A percentile compares a stretch with the other conserved stretches of the same genome.
These are phyloP conservation scores for Cardiospermum halicacabum DNA, from an alignment of 345 rosid species.

Conservation along the genomic window DNA sequence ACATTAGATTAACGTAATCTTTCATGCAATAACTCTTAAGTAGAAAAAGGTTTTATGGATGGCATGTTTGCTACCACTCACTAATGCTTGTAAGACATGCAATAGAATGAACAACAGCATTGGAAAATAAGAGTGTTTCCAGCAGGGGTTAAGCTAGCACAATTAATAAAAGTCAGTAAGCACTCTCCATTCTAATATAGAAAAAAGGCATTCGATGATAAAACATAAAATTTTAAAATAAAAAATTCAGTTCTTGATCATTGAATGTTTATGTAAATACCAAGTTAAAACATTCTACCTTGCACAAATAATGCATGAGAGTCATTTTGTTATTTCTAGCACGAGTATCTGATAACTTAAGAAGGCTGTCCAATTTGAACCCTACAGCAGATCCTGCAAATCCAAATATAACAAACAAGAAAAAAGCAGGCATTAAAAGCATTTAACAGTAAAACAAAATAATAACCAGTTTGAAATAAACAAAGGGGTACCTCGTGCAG, in stretches of 20 bases:
- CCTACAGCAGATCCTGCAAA: conserved; percentile 94
- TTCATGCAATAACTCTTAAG: neutral
- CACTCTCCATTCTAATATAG: neutral
- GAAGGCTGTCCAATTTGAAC: conserved; percentile 96
- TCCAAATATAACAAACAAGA: conserved; percentile 5
- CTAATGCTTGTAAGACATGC: neutral
- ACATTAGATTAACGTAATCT: neutral
- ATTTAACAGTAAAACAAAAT: neutral
- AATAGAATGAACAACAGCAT: neutral
- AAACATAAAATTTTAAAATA: no score
- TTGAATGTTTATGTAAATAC: neutral
- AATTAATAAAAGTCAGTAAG: neutral
- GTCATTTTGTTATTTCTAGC: conserved; percentile 96
- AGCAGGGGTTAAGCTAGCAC: neutral
- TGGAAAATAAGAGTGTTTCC: neutral
- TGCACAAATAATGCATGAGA: conserved; percentile 93
- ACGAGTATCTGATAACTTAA: conserved; percentile 92
- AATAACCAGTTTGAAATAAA: conserved; percentile 7
- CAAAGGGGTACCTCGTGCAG: conserved; percentile 68
- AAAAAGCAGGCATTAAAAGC: conserved; percentile 4
- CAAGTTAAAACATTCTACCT: conserved; percentile 45
- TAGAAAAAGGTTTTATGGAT: neutral
- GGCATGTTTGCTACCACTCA: neutral
- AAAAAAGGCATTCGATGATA: neutral
- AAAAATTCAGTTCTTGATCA: neutral